phyloP scores from a whole-genome alignment of 805 yeast genomes.

The Starmera dryadoides region DNA sequence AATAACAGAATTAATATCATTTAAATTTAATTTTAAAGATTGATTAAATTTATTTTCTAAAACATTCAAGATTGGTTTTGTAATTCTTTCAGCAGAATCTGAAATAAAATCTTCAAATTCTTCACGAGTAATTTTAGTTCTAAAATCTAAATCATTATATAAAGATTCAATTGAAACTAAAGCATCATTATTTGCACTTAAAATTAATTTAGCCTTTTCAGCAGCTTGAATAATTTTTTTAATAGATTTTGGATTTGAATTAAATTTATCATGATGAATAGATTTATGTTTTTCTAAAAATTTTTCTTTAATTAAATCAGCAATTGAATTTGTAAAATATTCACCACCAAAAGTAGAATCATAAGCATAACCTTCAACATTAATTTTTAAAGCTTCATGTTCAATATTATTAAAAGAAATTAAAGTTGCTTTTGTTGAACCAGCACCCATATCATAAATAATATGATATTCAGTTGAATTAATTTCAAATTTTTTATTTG shows the following conservation, averaged over 20 bases:
- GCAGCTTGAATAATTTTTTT: constrained; percentile 74
- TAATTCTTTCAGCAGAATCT: constrained; percentile 38
- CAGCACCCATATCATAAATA: constrained; percentile 90
- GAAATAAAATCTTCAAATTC: constrained; percentile 60
- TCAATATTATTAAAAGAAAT: constrained; percentile 48
- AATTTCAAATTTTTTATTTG: constrained; percentile 40
- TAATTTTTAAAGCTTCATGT: constrained; percentile 38
- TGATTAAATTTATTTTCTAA: constrained; percentile 29
- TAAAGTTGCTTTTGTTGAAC: constrained; percentile 83
- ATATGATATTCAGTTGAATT: constrained; percentile 50
- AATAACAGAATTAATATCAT: constrained; percentile 56
- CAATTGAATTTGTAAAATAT: constrained; percentile 56
- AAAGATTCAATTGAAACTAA: constrained; percentile 71
- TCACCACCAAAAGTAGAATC: constrained; percentile 74
- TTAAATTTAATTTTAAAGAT: constrained; percentile 19
- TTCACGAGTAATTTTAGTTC: constrained; percentile 57
- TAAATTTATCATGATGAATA: constrained; percentile 30
- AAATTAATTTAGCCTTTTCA: constrained; percentile 78
- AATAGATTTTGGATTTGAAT: constrained; percentile 45
- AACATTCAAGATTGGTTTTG: constrained; percentile 48
- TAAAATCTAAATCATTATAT: constrained; percentile 68
- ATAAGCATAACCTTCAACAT: constrained; percentile 65
- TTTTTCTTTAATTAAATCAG: constrained; percentile 50
- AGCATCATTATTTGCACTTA: constrained; percentile 85
- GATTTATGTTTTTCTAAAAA: constrained; percentile 42